Evolutionary conservation across 306 rosid species (phyloP), one percentile per base, ranked within the genome.

Genomic region (Cucurbita ficifolia): DNA sequence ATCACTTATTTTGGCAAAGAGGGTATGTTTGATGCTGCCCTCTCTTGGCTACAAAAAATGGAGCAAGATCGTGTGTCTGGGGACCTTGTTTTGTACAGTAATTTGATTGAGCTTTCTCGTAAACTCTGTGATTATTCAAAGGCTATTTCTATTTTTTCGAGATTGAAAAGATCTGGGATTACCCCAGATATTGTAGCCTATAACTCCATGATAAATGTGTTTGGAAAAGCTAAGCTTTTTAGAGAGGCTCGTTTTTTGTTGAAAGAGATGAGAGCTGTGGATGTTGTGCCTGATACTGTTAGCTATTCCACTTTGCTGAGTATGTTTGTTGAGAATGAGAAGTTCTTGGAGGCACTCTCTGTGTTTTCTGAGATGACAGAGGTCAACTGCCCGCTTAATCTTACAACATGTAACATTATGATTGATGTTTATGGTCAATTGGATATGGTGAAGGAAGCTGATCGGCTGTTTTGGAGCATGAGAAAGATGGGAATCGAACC

Each of bases 341-440:
- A 87, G 85, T 93, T 90, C 75, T 83, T 93, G 19, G 96, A 93
- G 86, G 97, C 98, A 8, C 78, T 93, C 38, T 86, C 96, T 43
- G 67, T 90, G 33, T 90, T 86, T 81, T 86, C 88, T 33, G 90
- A 93, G 86, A 90, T 93, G 96, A 86, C 77, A 12, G 89, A 82
- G 82, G 83, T 68, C n/a, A 78, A 81, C 36, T 88, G 96, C 70
- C 54, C 59, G 14, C 87, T 83, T 73, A 96, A 90, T 82, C 87
- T 88, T 22, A 89, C 92, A 1, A 90, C 92, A 0, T 93, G 96
- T 76, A 93, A 93, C 79, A 77, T 93, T n/a, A 87, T 93, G 96
- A 88, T 93, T 71, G 98, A 93, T 85, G 97, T 88, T 59, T 93
- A 93, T 58, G 98, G 98, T 76, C 98, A 87, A 86, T 86, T 93